Evolutionary conservation across 1,284 basidiomycete genomes (phyloP).

Genomic region (Puccinia horiana): DNA sequence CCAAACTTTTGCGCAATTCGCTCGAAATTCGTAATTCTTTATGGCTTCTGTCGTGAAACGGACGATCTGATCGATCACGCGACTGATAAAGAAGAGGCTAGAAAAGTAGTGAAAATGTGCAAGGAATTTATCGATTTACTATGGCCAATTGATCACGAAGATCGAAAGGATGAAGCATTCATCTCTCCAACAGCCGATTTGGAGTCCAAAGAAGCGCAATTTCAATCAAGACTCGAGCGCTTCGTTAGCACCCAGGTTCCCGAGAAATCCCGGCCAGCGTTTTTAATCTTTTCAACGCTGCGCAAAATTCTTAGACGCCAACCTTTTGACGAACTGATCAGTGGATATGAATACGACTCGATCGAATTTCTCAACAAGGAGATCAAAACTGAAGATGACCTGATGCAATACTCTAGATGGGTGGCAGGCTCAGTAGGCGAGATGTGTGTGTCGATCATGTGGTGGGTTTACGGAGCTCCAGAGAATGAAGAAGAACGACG

Average conservation of each 20-base stretch:
- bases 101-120: slow-evolving; percentile 50
- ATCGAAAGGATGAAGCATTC: neutral
- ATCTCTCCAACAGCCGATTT: slow-evolving; percentile 42
- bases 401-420: slow-evolving; percentile 60
- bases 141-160: slow-evolving; percentile 46
- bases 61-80: slow-evolving; percentile 58
- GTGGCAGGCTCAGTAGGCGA: slow-evolving; percentile 61
- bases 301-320: slow-evolving; percentile 58
- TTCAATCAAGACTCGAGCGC: slow-evolving; percentile 50
- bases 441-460: slow-evolving; percentile 61
- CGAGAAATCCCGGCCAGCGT: slow-evolving; percentile 55
- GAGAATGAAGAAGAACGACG: slow-evolving; percentile 47
- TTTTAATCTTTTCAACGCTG: slow-evolving; percentile 58
- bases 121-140: slow-evolving; percentile 50
- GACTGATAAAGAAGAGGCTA: slow-evolving; percentile 50
- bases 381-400: slow-evolving; percentile 59
- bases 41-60: slow-evolving; percentile 55
- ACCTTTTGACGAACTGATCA: slow-evolving; percentile 60
- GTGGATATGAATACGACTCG: slow-evolving; percentile 60
- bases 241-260: slow-evolving; percentile 52
- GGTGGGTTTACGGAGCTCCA: slow-evolving; percentile 54
- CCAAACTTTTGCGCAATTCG: slow-evolving; percentile 41
- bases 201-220: slow-evolving; percentile 14
- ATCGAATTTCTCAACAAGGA: slow-evolving; percentile 52
- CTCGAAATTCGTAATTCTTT: slow-evolving; percentile 49